Conservation (phyloP, 768 basidiomycete genomes). For the Gyrodon lividus region DNA sequence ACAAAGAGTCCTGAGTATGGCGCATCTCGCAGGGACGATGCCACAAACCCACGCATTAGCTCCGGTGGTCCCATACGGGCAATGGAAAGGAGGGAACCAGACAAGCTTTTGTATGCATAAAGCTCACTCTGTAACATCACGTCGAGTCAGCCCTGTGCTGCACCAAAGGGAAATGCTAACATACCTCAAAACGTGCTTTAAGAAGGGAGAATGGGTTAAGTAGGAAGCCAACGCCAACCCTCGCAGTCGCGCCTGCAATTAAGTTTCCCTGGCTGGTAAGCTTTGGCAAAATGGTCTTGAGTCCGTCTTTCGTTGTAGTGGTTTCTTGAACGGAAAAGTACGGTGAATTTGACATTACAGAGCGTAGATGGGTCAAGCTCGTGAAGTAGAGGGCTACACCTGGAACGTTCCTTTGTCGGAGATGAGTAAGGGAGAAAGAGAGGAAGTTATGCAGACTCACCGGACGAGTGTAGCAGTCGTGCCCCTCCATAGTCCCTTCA, state of each 20-base stretch:
- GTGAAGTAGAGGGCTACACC: conserved; percentile 94
- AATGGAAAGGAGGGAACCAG: conserved; percentile 57
- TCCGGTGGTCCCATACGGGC: conserved; percentile 74
- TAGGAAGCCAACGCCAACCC: conserved; percentile 77
- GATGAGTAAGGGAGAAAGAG: conserved; percentile 3
- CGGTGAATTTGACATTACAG: conserved; percentile 66
- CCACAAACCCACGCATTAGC: conserved; percentile 80
- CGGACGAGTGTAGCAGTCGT: conserved; percentile 77
- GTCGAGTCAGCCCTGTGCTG: background rate
- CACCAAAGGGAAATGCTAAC: conserved; percentile 13
- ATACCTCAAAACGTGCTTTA: conserved; percentile 89
- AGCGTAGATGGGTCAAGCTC: conserved; percentile 77
- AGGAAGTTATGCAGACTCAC: conserved; percentile 35
- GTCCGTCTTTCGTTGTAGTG: conserved; percentile 12
- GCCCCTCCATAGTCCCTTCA: conserved; percentile 83
- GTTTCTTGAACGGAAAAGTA: conserved; percentile 53
- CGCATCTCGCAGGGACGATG: conserved; percentile 90
- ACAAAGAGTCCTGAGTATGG: conserved; percentile 92
- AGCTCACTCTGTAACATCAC: conserved; percentile 61
- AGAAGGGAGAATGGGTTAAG: conserved; percentile 90
- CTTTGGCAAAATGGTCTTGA: conserved; percentile 61
- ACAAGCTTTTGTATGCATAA: conserved; percentile 65
- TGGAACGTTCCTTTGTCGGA: conserved; percentile 71
- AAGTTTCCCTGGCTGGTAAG: conserved; percentile 81
- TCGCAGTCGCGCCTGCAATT: conserved; percentile 78